Evolutionary conservation across 2,329 filamentous ascomycete genomes (phyloP).

Genomic region (Diplodia scrobiculata): DNA sequence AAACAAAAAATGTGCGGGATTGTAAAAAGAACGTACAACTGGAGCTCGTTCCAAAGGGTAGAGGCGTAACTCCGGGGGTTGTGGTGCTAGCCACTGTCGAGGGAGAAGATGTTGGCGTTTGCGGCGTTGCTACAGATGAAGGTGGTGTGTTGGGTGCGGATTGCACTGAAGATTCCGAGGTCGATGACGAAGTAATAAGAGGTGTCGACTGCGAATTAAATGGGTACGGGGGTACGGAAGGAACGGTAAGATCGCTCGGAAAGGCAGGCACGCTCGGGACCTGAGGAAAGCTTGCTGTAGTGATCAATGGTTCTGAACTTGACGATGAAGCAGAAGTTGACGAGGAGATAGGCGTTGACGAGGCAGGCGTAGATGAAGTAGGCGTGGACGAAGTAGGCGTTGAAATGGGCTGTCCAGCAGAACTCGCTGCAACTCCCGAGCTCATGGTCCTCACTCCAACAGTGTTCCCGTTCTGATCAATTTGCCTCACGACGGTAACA

Average conservation of each 20-base stretch:
- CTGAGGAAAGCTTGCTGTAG: slow-evolving; percentile 31
- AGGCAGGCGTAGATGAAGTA: slow-evolving; percentile 10
- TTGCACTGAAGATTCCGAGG: background rate
- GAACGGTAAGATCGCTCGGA: slow-evolving; percentile 38
- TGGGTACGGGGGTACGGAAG: slow-evolving; percentile 41
- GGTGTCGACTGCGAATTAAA: slow-evolving; percentile 32
- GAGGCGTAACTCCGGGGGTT: slow-evolving; percentile 4
- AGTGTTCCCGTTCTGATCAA: slow-evolving; percentile 27
- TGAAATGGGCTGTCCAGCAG: slow-evolving; percentile 22
- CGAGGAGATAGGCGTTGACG: background rate
- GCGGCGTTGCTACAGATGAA: slow-evolving; percentile 31
- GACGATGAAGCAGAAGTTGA: background rate
- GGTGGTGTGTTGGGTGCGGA: slow-evolving; percentile 27
- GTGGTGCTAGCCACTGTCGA: background rate
- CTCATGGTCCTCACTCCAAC: slow-evolving; percentile 28
- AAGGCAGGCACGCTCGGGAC: slow-evolving; percentile 43
- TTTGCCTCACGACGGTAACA: slow-evolving; percentile 27
- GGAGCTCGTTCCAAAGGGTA: slow-evolving; percentile 7
- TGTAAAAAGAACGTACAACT: background rate
- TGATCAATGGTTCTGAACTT: background rate
- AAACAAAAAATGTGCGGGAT: background rate
- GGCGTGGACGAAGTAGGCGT: background rate
- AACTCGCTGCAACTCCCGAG: slow-evolving; percentile 5
- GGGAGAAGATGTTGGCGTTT: slow-evolving; percentile 17
- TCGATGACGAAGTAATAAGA: slow-evolving; percentile 21